Percentiles rank a stretch among this genome's conserved stretches.
Conservation (phyloP, 441 rosid species). For the Eutrema salsugineum region DNA sequence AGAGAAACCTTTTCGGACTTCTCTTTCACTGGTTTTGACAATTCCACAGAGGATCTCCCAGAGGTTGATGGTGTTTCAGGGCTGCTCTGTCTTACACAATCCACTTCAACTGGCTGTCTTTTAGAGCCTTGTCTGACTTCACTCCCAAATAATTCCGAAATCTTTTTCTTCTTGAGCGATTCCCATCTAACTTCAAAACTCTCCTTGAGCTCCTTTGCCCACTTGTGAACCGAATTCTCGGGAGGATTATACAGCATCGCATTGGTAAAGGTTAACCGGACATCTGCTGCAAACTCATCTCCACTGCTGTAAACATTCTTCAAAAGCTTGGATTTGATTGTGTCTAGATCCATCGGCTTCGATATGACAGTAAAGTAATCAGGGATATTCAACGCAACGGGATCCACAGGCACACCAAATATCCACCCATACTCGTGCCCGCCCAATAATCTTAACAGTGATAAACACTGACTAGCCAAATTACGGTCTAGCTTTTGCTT, state of each 20-base stretch:
- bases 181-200: conserved; percentile 68
- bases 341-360: conserved; percentile 69
- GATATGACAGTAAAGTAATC: conserved; percentile 58
- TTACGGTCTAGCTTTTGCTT: conserved; percentile 56
- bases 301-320: conserved; percentile 34
- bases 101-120: conserved; percentile 26
- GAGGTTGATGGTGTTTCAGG: conserved; percentile 36
- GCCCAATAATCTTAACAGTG: conserved; percentile 40
- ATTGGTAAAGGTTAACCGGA: conserved; percentile 56
- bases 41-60: conserved; percentile 29
- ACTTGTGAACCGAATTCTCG: conserved; percentile 36
- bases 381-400: conserved; percentile 45
- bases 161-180: conserved; percentile 48
- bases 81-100: conserved; percentile 30
- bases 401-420: conserved; percentile 60
- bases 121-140: conserved; percentile 8
- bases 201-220: conserved; percentile 40
- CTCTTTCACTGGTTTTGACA: conserved; percentile 29
- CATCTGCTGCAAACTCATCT: conserved; percentile 64
- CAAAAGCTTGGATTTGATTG: conserved; percentile 43
- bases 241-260: conserved; percentile 64
- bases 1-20: conserved; percentile 20
- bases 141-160: conserved; percentile 9
- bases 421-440: conserved; percentile 39
- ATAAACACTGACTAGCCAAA: conserved; percentile 47